Evolutionary conservation across 202 grass and related monocot species (phyloP), one percentile per base, ranked within the genome.

Genomic region (Digitaria exilis): DNA sequence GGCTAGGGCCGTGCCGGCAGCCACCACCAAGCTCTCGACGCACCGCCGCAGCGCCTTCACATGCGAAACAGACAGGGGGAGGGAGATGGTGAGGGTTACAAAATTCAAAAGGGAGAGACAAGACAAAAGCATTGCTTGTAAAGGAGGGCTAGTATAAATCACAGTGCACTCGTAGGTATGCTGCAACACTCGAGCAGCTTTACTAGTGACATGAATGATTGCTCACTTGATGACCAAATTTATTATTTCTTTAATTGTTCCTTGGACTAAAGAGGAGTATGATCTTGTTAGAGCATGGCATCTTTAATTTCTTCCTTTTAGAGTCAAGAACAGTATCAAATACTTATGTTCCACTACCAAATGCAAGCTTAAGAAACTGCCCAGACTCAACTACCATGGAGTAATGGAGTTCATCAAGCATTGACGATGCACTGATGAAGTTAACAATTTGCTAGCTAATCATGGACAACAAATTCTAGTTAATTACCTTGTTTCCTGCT

Each of bases 91-190:
- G 35, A 84, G 39, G 7, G 29, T 39, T 51, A 63, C 10, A 78
- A 32, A 25, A 81, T 63, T 54, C 62, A 43, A 85, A 76, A 80
- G 41, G 0, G 2, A 1, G 10, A 68, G 57, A n/a, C n/a, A n/a
- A n/a, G n/a, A 57, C 8, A 58, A 86, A 85, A 64, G 80, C 84
- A 80, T 90, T 80, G 62, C 88, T 87, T 87, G 69, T 30, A 80
- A 83, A 84, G 75, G 84, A 70, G 75, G 80, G 44, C 60, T 90
- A 69, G 88, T 68, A 84, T 83, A 64, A 68, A 79, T 18, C 58
- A n/a, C 65, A 60, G 24, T 73, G 29, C 76, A 32, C 37, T 4
- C 24, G 14, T 76, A 7, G 14, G 25, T 30, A 65, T 56, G 57
- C 28, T 75, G 77, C 34, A 65, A 6, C 62, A 73, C 22, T 15